Evolutionary conservation across 129 eudicot genomes (phyloP), one percentile per base, ranked within the genome.

Genomic region (Oenanthe sinensis): DNA sequence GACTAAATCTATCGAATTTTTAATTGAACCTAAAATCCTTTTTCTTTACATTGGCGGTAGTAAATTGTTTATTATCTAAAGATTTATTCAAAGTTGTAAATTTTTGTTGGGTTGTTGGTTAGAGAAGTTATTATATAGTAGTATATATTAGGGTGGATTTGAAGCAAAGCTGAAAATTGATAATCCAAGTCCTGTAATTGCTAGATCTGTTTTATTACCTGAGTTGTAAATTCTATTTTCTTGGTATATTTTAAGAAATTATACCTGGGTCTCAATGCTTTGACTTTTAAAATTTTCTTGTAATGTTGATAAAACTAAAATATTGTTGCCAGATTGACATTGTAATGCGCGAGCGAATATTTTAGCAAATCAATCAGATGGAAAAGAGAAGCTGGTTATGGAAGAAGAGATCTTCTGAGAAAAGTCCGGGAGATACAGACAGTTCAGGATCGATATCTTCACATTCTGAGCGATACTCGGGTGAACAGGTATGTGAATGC

Each of bases 311-410:
- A 39, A 20, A 14, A 80, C 17, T 30, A 24, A 72, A 43, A 5
- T 43, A 10, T 14, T 7, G 50, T 8, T 13, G 85, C 81, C 79
- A 79, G 87, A 72, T 83, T 81, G 71, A 76, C 42, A 74, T 67
- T 17, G n/a, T 71, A 72, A 84, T 69, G 67, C 63, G n/a, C 19
- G 80, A 54, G 62, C 62, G 73, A 48, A 20, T 8, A 63, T 49
- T 63, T 47, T n/a, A 33, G 70, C 33, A 78, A 73, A 37, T 33
- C 55, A 74, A 43, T 77, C 67, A 71, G 72, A 91, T 91, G 97
- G 98, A 89, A 65, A 91, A 91, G 82, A 91, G 88, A 85, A 93
- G 88, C 77, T 93, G 98, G 97, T 83, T 85, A 84, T 93, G 98
- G 98, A 91, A 91, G 85, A 88, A 86, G 84, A 91, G 83, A 76